Percentiles rank a stretch among this genome's conserved stretches.
Evolutionary conservation across 345 rosid species (phyloP).

Genomic region (Sisymbrium irio): DNA sequence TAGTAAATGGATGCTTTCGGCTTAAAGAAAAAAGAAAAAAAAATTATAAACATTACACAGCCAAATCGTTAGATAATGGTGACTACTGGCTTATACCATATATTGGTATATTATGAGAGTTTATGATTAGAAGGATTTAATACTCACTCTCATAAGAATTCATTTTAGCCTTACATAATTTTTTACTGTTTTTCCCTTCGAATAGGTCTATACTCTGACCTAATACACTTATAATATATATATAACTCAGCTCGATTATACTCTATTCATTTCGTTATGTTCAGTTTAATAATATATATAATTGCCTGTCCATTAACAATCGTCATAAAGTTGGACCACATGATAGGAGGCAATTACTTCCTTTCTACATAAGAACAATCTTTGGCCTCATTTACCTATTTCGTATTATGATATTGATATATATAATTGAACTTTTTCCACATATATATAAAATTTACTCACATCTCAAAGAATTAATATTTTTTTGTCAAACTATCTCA

Average conservation of each 20-base stretch:
- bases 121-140: no score
- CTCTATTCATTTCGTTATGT: slow-evolving; percentile 1
- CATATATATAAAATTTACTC: neutral
- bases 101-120: no score
- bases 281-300: neutral
- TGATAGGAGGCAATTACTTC: slow-evolving; percentile 25
- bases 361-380: slow-evolving; percentile 20
- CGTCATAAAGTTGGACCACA: slow-evolving; percentile 21
- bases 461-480: neutral
- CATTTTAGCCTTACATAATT: no score
- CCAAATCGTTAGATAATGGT: no score
- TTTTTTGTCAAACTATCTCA: neutral
- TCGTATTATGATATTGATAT: neutral
- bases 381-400: slow-evolving; percentile 28
- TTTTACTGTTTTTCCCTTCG: neutral
- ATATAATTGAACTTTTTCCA: neutral
- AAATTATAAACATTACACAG: no score
- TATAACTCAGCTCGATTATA: neutral
- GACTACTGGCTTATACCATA: no score
- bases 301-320: neutral
- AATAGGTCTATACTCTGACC: neutral
- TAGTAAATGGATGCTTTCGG: no score
- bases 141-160: no score
- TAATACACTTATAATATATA: neutral
- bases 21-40: no score